Base-by-base conservation (phyloP, 129 eudicot genomes). In the Lactuca sativa region DNA sequence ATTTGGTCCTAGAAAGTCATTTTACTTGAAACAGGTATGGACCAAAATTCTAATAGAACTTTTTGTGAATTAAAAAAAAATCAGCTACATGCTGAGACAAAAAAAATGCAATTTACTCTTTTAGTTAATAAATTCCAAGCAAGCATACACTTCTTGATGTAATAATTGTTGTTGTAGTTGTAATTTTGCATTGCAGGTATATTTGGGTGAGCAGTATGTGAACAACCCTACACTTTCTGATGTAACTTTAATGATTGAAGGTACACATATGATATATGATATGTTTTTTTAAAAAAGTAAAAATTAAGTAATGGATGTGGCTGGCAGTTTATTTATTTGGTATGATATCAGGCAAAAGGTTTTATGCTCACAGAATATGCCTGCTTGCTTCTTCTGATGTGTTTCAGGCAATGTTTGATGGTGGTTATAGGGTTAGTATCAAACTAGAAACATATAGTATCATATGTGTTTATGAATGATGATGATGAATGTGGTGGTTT, bases 341-440 rank as follows among this genome's bases (percentile, higher is more conserved):
- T 14, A 21, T 34, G 33, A 15, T 47, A 56, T 53, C 90, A 95
- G 99, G 96, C 47, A 80, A 82, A 58, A 83, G 82, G 62, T 95
- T 95, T 64, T 90, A 90, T 56, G 99, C 99, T 47, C 96, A 90
- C 61, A 86, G 97, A 71, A 87, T 85, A 56, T 85, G 97, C 67
- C 78, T 95, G 54, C 96, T 95, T 82, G 93, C 93, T 82, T 90
- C 99, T 64, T 95, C 97, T 73, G 97, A 95, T 83, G 96, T 96
- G 70, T 95, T 95, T 49, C 84, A 88, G 37, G 99, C 96, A 62
- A 85, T 87, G 95, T 87, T 95, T 80, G 92, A 86, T 76, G 99
- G 99, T 65, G 97, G 96, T 66, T 95, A 90, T 74, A 77, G 84
- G 90, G 99, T 95, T 60, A 75, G 83, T 73, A 21, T 21, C 57